Percentiles rank a stretch among this genome's conserved stretches.
phyloP scores from a whole-genome alignment of 2,329 filamentous ascomycete species.

The Xylaria sp. region DNA sequence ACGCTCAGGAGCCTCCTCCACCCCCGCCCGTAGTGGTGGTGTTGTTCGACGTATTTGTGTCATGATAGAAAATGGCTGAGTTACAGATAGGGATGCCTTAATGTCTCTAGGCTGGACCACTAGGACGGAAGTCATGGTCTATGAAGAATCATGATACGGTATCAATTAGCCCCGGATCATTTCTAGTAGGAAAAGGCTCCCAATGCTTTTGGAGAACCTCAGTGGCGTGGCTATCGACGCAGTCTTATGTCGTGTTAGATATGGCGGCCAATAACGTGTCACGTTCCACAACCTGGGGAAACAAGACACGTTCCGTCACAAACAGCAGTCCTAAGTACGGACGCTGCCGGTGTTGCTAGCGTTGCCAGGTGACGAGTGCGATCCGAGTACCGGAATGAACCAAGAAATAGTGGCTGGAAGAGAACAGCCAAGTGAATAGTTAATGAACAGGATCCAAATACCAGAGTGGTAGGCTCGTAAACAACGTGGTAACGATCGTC shows the following conservation, averaged over 20 bases:
- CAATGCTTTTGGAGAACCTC: constrained; percentile 26
- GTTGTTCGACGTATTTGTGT: constrained; percentile 49
- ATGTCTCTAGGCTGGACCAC: constrained; percentile 47
- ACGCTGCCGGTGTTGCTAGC: constrained; percentile 14
- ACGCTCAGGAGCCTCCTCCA: constrained; percentile 49
- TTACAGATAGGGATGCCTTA: constrained; percentile 46
- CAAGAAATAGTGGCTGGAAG: constrained; percentile 11
- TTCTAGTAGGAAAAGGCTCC: constrained; percentile 24
- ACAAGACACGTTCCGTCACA: constrained; percentile 28
- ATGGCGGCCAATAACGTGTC: constrained; percentile 31
- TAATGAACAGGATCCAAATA: background rate
- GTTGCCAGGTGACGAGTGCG: constrained; percentile 15
- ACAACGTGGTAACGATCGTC: constrained; percentile 6
- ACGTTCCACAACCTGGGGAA: constrained; percentile 38
- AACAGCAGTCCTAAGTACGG: constrained; percentile 14
- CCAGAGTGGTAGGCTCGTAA: constrained; percentile 5
- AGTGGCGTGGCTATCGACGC: constrained; percentile 31
- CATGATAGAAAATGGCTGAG: constrained; percentile 50
- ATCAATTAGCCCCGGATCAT: constrained; percentile 25
- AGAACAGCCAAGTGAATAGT: background rate
- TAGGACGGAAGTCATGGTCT: constrained; percentile 52
- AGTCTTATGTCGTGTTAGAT: constrained; percentile 31
- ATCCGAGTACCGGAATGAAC: constrained; percentile 13
- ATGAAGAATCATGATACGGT: constrained; percentile 35
- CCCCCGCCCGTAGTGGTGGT: constrained; percentile 48